Conservation (phyloP, 164 flowering plant genomes). For the Platanus orientalis region DNA sequence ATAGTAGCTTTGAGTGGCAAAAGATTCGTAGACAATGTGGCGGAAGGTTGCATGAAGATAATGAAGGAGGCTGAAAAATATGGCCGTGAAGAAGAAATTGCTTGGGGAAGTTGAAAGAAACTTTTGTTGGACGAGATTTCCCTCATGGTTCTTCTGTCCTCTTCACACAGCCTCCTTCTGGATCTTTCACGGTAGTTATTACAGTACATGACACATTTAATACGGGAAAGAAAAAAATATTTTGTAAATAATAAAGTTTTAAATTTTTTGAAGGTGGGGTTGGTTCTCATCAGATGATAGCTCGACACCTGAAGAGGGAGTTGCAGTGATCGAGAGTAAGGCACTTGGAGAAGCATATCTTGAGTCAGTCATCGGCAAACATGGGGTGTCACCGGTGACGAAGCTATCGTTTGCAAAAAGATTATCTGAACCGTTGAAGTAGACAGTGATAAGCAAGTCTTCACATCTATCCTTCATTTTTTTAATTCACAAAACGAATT, state of each 20-base stretch:
- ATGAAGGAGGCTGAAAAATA: too few species aligned
- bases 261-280: background rate
- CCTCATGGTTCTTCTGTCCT: constrained; percentile 5
- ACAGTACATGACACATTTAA: too few species aligned
- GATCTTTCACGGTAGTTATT: constrained; percentile 10
- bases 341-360: background rate
- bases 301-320: constrained; percentile 5
- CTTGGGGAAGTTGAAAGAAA: background rate
- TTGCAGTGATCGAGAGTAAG: background rate
- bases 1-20: background rate
- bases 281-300: constrained; percentile 4
- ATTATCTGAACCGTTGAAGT: background rate
- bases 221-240: too few species aligned
- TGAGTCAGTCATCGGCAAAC: constrained; percentile 4
- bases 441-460: too few species aligned
- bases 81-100: background rate
- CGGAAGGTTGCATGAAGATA: constrained; percentile 8
- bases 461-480: too few species aligned
- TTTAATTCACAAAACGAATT: too few species aligned
- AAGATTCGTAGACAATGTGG: background rate
- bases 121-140: background rate
- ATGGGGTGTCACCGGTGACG: constrained; percentile 8
- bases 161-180: too few species aligned
- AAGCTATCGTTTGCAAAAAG: constrained; percentile 4
- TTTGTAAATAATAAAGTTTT: background rate